Base-by-base conservation (phyloP, 805 yeast genomes). In the Candida ovalis region DNA sequence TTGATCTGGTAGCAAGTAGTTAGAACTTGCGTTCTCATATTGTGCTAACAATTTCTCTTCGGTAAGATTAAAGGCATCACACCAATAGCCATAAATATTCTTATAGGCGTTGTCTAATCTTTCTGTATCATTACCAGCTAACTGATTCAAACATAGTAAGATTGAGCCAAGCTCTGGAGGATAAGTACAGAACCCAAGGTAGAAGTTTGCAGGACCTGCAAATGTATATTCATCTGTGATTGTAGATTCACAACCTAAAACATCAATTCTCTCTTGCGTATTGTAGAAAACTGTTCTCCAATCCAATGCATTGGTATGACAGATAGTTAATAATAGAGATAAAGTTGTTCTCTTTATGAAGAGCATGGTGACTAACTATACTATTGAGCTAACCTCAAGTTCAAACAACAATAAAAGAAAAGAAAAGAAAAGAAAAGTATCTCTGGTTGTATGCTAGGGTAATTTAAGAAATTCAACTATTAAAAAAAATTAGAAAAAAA, bases 21-120 rank as follows among this genome's bases (percentile, higher is more conserved):
- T 38, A 0, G 72, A 35, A 17, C 21, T 63, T 1, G 72, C 71
- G 43, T 66, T 64, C 12, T 49, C 46, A 46, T 66, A 72, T 19
- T 54, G 66, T 45, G 3, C 48, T 41, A 39, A n/a, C 17, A 40
- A 30, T 13, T 10, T 12, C n/a, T 30, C 35, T 30, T 30, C 17
- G 15, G 35, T 30, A 7, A 30, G 5, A 15, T 30, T 30, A 12
- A 12, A 30, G 15, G 17, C 35, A 5, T 12, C 35, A 30, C 35
- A 30, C 35, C 35, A 30, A 12, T 30, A 13, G 5, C n/a, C 15
- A 30, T 12, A 12, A 5, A 30, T 12, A 15, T 30, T 30, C 5
- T 30, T 12, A 12, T 30, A 30, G 15, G 9, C 35, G 5, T 30
- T 17, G 9, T 30, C 17, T 12, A 30, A 12, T 30, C 35, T 30